Conservation (phyloP, 768 basidiomycete species). For the Lactifluus subvellereus region DNA sequence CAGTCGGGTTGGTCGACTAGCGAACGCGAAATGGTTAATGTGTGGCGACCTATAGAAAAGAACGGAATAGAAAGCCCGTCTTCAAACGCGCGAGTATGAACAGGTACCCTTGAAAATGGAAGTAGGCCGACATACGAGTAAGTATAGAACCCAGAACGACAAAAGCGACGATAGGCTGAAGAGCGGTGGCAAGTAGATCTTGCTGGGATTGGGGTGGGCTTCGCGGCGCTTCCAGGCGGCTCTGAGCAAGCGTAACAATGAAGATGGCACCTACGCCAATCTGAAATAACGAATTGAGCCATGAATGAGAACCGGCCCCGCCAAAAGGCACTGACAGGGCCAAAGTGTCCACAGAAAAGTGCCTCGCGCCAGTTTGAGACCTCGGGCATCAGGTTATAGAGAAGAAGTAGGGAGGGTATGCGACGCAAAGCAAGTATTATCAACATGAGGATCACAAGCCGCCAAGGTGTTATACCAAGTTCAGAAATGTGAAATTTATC, state of each 20-base stretch:
- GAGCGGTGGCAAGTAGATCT: slow-evolving; percentile 62
- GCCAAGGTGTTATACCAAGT: slow-evolving; percentile 63
- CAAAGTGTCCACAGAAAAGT: slow-evolving; percentile 88
- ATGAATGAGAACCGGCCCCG: not conserved
- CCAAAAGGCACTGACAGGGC: slow-evolving; percentile 33
- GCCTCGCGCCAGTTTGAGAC: slow-evolving; percentile 82
- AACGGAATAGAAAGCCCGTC: slow-evolving; percentile 48
- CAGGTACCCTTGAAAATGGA: not conserved
- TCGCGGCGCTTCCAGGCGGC: slow-evolving; percentile 50
- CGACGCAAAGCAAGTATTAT: slow-evolving; percentile 69
- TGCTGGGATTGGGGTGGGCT: slow-evolving; percentile 60
- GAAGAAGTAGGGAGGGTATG: slow-evolving; percentile 67
- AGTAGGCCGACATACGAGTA: slow-evolving; percentile 44
- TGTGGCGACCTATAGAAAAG: slow-evolving; percentile 35
- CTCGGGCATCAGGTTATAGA: slow-evolving; percentile 86
- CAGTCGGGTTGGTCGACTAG: slow-evolving; percentile 18
- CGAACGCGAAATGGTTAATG: slow-evolving; percentile 11
- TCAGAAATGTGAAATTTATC: slow-evolving; percentile 47
- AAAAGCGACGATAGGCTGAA: slow-evolving; percentile 85
- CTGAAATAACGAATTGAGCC: slow-evolving; percentile 32
- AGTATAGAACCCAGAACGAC: slow-evolving; percentile 83
- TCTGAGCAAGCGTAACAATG: slow-evolving; percentile 68
- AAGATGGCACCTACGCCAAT: slow-evolving; percentile 95
- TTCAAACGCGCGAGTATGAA: slow-evolving; percentile 16
- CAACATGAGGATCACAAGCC: slow-evolving; percentile 61